Conservation (phyloP, 2,329 filamentous ascomycete genomes). For the Aspergillus aculeatus region DNA sequence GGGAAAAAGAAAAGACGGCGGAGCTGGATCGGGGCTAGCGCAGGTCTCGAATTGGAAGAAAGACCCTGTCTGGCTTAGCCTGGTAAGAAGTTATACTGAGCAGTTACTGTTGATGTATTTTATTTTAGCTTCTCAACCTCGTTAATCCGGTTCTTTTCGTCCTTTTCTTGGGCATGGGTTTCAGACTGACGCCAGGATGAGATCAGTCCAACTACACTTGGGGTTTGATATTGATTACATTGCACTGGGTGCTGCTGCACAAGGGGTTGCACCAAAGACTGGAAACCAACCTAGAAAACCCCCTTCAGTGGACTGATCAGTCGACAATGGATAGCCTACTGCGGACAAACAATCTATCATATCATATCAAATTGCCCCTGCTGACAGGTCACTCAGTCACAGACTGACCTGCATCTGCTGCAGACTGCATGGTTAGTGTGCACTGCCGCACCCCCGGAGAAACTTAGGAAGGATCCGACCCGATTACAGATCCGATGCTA, state of each 20-base stretch:
- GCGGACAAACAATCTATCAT: not conserved
- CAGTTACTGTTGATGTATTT: not conserved
- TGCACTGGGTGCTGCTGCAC: too few species aligned
- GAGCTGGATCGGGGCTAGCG: slow-evolving; percentile 10
- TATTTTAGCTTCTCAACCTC: too few species aligned
- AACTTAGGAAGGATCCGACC: not conserved
- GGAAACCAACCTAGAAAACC: too few species aligned
- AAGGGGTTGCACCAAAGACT: too few species aligned
- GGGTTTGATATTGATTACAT: slow-evolving; percentile 3
- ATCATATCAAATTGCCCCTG: not conserved
- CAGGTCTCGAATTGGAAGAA: not conserved
- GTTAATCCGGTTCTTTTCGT: not conserved
- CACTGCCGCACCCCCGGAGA: not conserved
- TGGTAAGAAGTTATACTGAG: not conserved
- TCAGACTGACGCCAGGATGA: slow-evolving; percentile 7
- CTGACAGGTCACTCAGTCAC: not conserved
- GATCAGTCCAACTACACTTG: not conserved
- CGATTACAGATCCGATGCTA: not conserved
- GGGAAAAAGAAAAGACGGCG: slow-evolving; percentile 18
- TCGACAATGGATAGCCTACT: too few species aligned
- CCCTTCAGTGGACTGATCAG: too few species aligned
- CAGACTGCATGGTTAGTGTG: not conserved
- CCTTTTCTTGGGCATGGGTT: not conserved
- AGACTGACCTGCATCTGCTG: not conserved
- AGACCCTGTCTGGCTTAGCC: not conserved